Conservation (phyloP, 106 monocot species). For the Allium sativum region DNA sequence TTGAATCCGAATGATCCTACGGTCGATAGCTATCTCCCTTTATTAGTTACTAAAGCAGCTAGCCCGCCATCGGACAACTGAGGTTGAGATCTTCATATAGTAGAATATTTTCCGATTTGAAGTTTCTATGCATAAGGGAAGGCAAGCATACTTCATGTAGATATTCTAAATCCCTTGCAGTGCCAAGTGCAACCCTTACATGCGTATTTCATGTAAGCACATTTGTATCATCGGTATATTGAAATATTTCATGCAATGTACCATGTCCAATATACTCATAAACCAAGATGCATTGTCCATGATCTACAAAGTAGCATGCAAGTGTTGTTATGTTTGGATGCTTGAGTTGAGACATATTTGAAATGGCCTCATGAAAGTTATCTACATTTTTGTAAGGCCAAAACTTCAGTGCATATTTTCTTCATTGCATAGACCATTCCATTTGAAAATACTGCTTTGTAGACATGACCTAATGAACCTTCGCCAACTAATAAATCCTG, state of each 20-base stretch:
- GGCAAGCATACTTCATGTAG: conserved; percentile 76
- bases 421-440: conserved; percentile 86
- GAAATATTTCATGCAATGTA: conserved; percentile 68
- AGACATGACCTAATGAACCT: conserved; percentile 87
- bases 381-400: conserved; percentile 75
- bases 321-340: conserved; percentile 68
- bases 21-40: conserved; percentile 65
- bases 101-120: conserved; percentile 64
- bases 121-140: conserved; percentile 55
- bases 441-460: conserved; percentile 67
- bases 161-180: conserved; percentile 87
- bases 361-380: conserved; percentile 73
- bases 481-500: conserved; percentile 77
- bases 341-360: conserved; percentile 71
- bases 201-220: conserved; percentile 65
- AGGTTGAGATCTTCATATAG: conserved; percentile 72
- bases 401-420: conserved; percentile 70
- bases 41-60: conserved; percentile 57
- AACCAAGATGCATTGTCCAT: conserved; percentile 71
- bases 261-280: conserved; percentile 76
- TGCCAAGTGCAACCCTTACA: conserved; percentile 74
- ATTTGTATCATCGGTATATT: conserved; percentile 50
- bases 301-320: conserved; percentile 70
- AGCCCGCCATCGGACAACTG: conserved; percentile 70
- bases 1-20: conserved; percentile 90